Evolutionary conservation across 1,284 basidiomycete genomes (phyloP).

Genomic region (Wolfiporia cocos): DNA sequence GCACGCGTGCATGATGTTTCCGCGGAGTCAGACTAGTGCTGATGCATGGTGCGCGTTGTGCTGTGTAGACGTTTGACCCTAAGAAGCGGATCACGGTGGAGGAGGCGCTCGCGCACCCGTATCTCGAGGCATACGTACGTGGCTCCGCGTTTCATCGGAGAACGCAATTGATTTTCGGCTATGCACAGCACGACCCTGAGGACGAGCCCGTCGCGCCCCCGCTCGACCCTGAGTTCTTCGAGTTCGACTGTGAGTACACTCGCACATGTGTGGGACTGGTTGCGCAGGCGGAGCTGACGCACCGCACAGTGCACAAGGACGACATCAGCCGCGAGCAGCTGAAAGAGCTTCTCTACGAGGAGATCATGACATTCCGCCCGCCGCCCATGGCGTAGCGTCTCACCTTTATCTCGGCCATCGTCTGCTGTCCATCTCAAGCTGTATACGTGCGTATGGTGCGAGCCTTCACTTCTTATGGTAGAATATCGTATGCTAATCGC

Average conservation of each 20-base stretch:
- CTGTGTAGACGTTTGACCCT: slow-evolving; percentile 76
- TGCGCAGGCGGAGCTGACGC: not conserved
- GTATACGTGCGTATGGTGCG: slow-evolving; percentile 10
- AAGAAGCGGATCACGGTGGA: slow-evolving; percentile 92
- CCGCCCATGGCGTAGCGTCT: slow-evolving; percentile 43
- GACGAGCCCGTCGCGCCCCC: slow-evolving; percentile 91
- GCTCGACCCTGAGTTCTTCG: slow-evolving; percentile 88
- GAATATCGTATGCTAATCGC: too few relatives aligned
- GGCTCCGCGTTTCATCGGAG: slow-evolving; percentile 11
- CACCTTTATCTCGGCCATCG: not conserved
- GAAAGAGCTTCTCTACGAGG: slow-evolving; percentile 62
- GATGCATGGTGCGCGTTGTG: slow-evolving; percentile 1
- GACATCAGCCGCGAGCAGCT: slow-evolving; percentile 84
- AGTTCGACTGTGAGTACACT: slow-evolving; percentile 67
- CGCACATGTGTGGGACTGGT: slow-evolving; percentile 3
- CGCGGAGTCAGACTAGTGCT: not conserved
- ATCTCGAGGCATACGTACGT: slow-evolving; percentile 82
- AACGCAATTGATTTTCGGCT: too few relatives aligned
- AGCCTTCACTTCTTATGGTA: too few relatives aligned
- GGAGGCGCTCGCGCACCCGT: slow-evolving; percentile 87
- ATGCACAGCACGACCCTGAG: slow-evolving; percentile 77
- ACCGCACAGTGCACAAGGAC: slow-evolving; percentile 75
- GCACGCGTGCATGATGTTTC: not conserved
- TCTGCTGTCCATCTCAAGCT: slow-evolving; percentile 4
- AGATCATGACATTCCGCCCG: slow-evolving; percentile 76